These are phyloP conservation scores for Trypanosoma conorhini DNA, from an alignment of 208 protist species.

Conservation along the genomic window DNA sequence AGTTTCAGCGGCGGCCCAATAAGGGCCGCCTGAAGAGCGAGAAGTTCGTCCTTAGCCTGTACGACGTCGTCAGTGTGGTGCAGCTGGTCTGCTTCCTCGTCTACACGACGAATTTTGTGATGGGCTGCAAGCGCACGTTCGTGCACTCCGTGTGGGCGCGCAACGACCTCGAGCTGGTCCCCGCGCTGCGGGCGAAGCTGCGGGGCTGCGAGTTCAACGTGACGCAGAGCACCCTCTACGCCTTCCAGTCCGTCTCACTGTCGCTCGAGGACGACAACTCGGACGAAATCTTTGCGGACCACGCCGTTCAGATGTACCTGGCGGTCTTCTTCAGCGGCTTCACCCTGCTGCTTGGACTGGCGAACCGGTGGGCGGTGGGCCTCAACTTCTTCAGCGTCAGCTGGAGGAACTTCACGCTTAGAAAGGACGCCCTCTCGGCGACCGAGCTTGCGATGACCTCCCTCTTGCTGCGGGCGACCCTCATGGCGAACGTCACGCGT, in stretches of 20 bases:
- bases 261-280: not conserved
- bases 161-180: not conserved
- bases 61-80: constrained; percentile 56
- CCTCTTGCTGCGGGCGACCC: constrained; percentile 47
- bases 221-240: not conserved
- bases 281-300: constrained; percentile 70
- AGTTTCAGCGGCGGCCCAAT: constrained; percentile 63
- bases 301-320: constrained; percentile 63
- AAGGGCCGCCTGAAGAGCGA: constrained; percentile 71
- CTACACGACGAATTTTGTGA: constrained; percentile 39
- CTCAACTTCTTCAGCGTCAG: constrained; percentile 59
- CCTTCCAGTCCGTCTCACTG: not conserved
- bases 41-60: constrained; percentile 59
- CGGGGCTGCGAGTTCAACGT: not conserved
- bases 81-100: constrained; percentile 54
- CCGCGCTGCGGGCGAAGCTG: not conserved
- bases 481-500: constrained; percentile 34
- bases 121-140: constrained; percentile 5
- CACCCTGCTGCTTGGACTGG: constrained; percentile 41
- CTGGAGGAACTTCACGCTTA: constrained; percentile 71
- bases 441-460: constrained; percentile 57
- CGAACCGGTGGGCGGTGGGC: constrained; percentile 63
- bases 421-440: constrained; percentile 75
- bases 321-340: constrained; percentile 58
- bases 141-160: not conserved